Evolutionary conservation across 106 monocot species (phyloP).

Genomic region (Hemerocallis citrina): DNA sequence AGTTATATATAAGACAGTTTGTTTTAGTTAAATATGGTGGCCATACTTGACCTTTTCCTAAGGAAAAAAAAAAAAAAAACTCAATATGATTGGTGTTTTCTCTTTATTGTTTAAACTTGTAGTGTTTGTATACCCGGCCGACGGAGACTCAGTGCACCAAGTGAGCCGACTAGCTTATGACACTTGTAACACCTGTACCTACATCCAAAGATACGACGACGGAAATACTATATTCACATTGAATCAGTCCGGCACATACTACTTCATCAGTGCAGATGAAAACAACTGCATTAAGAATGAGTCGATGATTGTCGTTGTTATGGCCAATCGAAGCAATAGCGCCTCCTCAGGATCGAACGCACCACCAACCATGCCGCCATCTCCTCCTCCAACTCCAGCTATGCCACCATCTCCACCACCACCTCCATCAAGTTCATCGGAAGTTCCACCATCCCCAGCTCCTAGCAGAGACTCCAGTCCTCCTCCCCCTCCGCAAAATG

Average conservation of each 20-base stretch:
- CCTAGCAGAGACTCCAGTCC: not conserved
- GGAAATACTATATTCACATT: constrained; percentile 46
- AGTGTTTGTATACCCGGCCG: constrained; percentile 37
- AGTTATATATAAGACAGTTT: too few species aligned
- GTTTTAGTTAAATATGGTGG: too few species aligned
- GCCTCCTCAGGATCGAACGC: not conserved
- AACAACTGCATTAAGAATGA: constrained; percentile 32
- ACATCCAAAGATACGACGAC: constrained; percentile 20
- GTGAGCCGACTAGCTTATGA: constrained; percentile 27
- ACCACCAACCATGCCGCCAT: not conserved
- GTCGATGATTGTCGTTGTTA: constrained; percentile 5
- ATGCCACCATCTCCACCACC: not conserved
- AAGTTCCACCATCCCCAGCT: constrained; percentile 6
- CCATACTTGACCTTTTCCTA: too few species aligned
- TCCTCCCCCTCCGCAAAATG: constrained; percentile 6
- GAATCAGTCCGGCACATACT: constrained; percentile 32
- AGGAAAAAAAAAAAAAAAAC: too few species aligned
- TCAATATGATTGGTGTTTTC: not conserved
- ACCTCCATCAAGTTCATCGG: not conserved
- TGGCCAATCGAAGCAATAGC: not conserved
- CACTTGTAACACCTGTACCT: constrained; percentile 40
- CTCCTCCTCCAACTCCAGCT: not conserved
- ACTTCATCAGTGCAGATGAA: constrained; percentile 48
- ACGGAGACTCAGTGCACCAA: constrained; percentile 32
- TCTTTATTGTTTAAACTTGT: not conserved